A percentile compares a stretch with the other conserved stretches of the same genome.
Evolutionary conservation across 2,329 filamentous ascomycete species (phyloP).

Genomic region (Botryotinia convoluta): DNA sequence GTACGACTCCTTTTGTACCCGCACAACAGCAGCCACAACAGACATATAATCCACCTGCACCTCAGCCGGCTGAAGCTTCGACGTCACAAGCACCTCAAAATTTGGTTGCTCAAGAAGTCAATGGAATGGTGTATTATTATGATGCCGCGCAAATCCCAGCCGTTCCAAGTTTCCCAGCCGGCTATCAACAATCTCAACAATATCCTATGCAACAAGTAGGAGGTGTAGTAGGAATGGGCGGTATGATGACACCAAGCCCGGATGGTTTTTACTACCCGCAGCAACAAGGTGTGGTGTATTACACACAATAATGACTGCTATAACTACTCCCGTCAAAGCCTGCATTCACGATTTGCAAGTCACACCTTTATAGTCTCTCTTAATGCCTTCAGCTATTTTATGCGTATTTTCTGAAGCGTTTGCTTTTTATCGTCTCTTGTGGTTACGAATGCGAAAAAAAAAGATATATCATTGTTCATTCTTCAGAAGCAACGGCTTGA

Average conservation of each 20-base stretch:
- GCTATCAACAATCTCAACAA: slow-evolving; percentile 50
- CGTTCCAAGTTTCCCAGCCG: slow-evolving; percentile 41
- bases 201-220: slow-evolving; percentile 53
- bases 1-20: slow-evolving; percentile 34
- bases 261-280: slow-evolving; percentile 70
- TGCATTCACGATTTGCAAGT: slow-evolving; percentile 5
- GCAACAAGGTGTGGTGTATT: slow-evolving; percentile 57
- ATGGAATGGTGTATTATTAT: slow-evolving; percentile 96
- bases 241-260: slow-evolving; percentile 71
- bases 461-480: slow-evolving; percentile 11
- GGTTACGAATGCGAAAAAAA: slow-evolving; percentile 4
- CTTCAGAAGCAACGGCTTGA: slow-evolving; percentile 4
- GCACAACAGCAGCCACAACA: slow-evolving; percentile 36
- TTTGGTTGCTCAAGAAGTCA: slow-evolving; percentile 78
- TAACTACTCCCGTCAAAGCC: neutral
- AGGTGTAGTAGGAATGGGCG: slow-evolving; percentile 67
- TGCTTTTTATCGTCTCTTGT: neutral
- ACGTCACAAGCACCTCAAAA: slow-evolving; percentile 48
- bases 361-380: slow-evolving; percentile 4
- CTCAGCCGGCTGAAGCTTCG: slow-evolving; percentile 22
- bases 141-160: slow-evolving; percentile 69
- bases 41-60: slow-evolving; percentile 29
- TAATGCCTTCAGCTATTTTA: slow-evolving; percentile 4
- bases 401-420: slow-evolving; percentile 10
- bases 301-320: slow-evolving; percentile 50